Evolutionary conservation across 2,329 filamentous ascomycete species (phyloP), one percentile per base, ranked within the genome.

Genomic region (Aspergillus flavus): DNA sequence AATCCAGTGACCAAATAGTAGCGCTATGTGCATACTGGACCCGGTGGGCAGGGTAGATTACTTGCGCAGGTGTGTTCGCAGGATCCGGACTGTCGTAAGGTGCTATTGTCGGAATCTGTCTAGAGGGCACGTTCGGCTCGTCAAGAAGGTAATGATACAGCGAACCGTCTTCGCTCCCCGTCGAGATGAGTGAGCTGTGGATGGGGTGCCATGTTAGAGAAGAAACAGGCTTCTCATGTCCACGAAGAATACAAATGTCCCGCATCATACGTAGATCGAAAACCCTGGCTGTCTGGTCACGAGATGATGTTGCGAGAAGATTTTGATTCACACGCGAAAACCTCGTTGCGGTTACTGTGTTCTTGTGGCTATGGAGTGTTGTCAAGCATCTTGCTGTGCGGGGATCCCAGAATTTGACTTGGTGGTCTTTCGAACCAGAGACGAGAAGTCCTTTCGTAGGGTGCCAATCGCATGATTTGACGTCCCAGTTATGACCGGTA

Each of bases 201-300:
- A 97, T 87, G 0, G 95, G 95, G 78, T 99, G 95, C 93, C 94
- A 99, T 4, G 92, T 85, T 57, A 99, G 81, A 1, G 93, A 96
- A 14, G 93, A 94, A 64, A 99, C 92, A 69, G 97, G 95, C 79
- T 97, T 98, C 70, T 98, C 94, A 75, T 98, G 94, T 9, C 95
- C 95, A 70, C 94, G 91, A 26, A 99, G 86, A 54, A 98, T 87
- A 70, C 93, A 92, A 61, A 98, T 94, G 76, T 99, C 95, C 66
- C 95, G 91, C 95, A 99, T 98, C 91, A 97, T 97, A 56, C 95
- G 89, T 61, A 99, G 84, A 76, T 99, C 95, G 73, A 98, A 98
- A 53, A 99, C 88, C 64, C 95, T 89, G 10, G 94, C 93, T 1
- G 92, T 96, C 76, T 96, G 92, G 73, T 99, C 95, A 75, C 95